Evolutionary conservation across 768 basidiomycete genomes (phyloP).

Genomic region (Amanita rubescens): DNA sequence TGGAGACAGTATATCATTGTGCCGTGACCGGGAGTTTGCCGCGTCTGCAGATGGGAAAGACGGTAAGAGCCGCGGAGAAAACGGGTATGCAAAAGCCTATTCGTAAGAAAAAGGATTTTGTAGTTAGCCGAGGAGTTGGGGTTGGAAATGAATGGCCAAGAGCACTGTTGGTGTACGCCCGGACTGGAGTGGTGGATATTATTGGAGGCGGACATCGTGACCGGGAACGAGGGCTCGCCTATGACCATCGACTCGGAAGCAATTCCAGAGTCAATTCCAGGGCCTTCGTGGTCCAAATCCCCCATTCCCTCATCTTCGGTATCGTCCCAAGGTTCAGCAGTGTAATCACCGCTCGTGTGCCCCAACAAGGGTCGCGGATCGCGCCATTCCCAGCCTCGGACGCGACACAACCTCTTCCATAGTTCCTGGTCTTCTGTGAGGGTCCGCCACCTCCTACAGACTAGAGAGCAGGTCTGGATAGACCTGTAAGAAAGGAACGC

Average conservation of each 20-base stretch:
- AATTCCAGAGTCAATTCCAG: constrained; percentile 42
- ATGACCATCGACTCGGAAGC: constrained; percentile 34
- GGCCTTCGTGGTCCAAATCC: constrained; percentile 53
- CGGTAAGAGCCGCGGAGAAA: constrained; percentile 50
- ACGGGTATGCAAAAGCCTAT: constrained; percentile 54
- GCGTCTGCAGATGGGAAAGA: constrained; percentile 50
- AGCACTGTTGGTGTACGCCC: background rate
- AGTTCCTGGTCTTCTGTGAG: constrained; percentile 61
- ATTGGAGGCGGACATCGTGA: background rate
- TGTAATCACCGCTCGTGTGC: background rate
- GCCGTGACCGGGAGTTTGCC: constrained; percentile 46
- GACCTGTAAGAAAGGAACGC: constrained; percentile 47
- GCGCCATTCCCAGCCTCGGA: constrained; percentile 59
- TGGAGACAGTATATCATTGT: constrained; percentile 78
- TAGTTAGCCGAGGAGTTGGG: constrained; percentile 43
- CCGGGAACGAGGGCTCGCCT: background rate
- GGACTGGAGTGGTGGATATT: background rate
- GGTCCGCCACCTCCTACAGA: constrained; percentile 57
- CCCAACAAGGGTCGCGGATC: background rate
- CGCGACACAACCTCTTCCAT: constrained; percentile 61
- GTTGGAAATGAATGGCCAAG: background rate
- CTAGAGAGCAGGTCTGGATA: constrained; percentile 52
- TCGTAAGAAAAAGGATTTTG: constrained; percentile 69
- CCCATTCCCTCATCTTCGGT: constrained; percentile 88
- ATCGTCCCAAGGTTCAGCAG: constrained; percentile 21